These are phyloP conservation scores for Saprolegnia parasitica DNA, from an alignment of 352 stramenopile species.

Conservation along the genomic window DNA sequence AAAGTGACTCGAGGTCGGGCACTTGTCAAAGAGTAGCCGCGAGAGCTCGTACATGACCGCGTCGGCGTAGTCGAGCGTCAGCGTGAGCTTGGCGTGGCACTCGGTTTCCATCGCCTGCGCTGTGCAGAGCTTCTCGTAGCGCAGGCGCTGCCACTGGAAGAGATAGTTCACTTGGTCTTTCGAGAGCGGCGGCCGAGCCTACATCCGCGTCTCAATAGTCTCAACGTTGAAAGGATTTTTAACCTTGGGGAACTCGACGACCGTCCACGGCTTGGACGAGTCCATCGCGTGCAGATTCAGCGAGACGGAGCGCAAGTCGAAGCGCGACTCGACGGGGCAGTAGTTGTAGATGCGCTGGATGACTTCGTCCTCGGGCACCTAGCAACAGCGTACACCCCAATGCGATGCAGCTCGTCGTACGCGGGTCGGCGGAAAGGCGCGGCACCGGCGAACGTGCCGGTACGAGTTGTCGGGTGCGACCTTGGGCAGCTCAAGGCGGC, in stretches of 20 bases:
- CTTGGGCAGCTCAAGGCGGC: neutral
- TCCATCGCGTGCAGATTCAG: constrained; percentile 25
- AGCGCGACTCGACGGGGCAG: constrained; percentile 36
- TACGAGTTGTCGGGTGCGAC: constrained; percentile 1
- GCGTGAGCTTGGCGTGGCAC: constrained; percentile 29
- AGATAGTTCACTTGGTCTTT: constrained; percentile 35
- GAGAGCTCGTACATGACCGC: constrained; percentile 43
- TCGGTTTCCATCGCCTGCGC: neutral
- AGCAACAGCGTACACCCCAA: neutral
- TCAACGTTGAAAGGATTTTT: too few species aligned
- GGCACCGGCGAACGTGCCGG: constrained; percentile 8
- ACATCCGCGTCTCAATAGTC: too few species aligned
- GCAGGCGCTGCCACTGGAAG: neutral
- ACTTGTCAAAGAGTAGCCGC: constrained; percentile 53
- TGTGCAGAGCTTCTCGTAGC: neutral
- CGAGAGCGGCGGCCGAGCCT: constrained; percentile 34
- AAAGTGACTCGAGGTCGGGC: constrained; percentile 48
- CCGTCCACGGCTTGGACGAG: constrained; percentile 33
- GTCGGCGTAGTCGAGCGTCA: constrained; percentile 35
- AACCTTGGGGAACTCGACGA: constrained; percentile 43
- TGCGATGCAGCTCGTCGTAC: too few species aligned
- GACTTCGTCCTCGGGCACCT: constrained; percentile 34
- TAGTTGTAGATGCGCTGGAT: constrained; percentile 35
- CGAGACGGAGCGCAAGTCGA: constrained; percentile 32
- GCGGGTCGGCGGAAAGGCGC: constrained; percentile 1